phyloP scores from a whole-genome alignment of 2,329 filamentous ascomycete species.

The Fusarium subtropicale region DNA sequence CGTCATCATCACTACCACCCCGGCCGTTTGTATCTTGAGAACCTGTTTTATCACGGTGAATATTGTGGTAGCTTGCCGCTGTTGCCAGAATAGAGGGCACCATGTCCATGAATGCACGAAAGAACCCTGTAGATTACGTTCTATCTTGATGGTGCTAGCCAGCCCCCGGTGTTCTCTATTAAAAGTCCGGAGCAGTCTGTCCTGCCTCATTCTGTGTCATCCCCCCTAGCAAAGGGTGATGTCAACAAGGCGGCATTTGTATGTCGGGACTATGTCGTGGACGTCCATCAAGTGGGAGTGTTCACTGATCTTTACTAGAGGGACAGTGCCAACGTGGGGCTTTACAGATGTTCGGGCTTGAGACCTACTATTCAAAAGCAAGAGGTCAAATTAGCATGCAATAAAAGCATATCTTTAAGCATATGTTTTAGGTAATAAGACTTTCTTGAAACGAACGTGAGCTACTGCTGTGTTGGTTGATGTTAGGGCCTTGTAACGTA shows the following conservation, averaged over 20 bases:
- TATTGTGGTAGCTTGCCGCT: background rate
- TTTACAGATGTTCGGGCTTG: background rate
- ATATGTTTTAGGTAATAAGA: background rate
- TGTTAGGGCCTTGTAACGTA: too few species aligned
- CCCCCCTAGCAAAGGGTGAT: too few species aligned
- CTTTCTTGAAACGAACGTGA: background rate
- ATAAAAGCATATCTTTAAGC: too few species aligned
- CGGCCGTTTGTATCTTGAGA: background rate
- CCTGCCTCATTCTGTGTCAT: background rate
- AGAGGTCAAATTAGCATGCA: too few species aligned
- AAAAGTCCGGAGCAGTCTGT: background rate
- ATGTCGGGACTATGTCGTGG: too few species aligned
- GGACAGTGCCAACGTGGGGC: background rate
- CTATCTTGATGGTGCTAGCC: background rate
- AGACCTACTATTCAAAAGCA: too few species aligned
- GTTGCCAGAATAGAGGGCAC: background rate
- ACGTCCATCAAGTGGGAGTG: too few species aligned
- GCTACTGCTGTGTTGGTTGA: background rate
- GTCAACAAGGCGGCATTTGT: too few species aligned
- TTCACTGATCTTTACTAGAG: too few species aligned
- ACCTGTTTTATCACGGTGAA: background rate
- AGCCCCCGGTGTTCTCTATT: too few species aligned
- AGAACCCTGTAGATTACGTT: background rate
- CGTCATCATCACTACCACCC: background rate
- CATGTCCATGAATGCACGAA: background rate